Percentiles rank a stretch among this genome's conserved stretches.
Evolutionary conservation across 108 stramenopile species (phyloP).

Genomic region (Nannochloropsis granulata): DNA sequence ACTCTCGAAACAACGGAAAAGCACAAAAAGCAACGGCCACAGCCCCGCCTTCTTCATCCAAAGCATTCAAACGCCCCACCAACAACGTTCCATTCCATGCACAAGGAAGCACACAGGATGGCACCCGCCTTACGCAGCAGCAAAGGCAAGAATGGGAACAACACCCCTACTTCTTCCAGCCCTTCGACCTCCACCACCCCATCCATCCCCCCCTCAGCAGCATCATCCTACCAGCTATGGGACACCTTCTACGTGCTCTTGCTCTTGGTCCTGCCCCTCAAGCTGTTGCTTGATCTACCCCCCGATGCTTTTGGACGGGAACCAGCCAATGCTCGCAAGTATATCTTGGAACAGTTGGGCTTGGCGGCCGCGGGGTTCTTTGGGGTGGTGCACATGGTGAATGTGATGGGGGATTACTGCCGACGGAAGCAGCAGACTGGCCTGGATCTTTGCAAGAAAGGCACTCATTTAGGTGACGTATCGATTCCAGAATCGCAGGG

Average conservation of each 20-base stretch:
- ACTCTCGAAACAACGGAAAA: no score
- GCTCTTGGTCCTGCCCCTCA: neutral
- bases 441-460: conserved; percentile 42
- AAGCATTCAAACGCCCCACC: no score
- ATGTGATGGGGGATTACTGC: conserved; percentile 3
- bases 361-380: neutral
- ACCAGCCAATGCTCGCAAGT: neutral
- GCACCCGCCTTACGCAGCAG: no score
- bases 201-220: neutral
- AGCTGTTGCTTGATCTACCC: neutral
- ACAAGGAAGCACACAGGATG: no score
- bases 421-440: conserved; percentile 28
- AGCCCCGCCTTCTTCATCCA: no score
- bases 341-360: neutral
- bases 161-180: no score
- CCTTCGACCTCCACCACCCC: no score
- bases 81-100: no score
- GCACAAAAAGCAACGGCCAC: no score
- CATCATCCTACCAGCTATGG: neutral
- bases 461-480: conserved; percentile 19
- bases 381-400: neutral
- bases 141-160: no score
- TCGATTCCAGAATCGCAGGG: conserved; percentile 75
- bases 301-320: neutral
- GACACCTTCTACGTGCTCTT: neutral